These are phyloP conservation scores for Boletellus ananiceps DNA, from an alignment of 768 basidiomycete species.

Conservation along the genomic window DNA sequence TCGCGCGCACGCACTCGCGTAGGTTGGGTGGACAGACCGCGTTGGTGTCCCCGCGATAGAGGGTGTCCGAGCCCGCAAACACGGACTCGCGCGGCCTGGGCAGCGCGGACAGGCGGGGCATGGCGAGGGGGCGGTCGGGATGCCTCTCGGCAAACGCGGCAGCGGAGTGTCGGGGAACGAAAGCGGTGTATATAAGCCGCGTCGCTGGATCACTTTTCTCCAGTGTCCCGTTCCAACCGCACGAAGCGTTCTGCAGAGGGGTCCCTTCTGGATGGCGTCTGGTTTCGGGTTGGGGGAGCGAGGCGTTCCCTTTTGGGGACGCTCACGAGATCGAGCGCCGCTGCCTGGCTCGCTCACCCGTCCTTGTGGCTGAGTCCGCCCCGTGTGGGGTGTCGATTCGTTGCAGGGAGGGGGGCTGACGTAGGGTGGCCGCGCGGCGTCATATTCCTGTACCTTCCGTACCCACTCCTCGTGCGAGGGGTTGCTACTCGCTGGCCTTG, in stretches of 20 bases:
- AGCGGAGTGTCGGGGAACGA: conserved; percentile 23
- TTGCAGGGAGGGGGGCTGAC: conserved; percentile 38
- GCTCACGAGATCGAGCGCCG: conserved; percentile 49
- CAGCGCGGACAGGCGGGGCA: conserved; percentile 46
- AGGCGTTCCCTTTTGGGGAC: conserved; percentile 49
- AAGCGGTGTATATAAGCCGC: background rate
- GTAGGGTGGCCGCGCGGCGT: conserved; percentile 48
- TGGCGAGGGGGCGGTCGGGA: conserved; percentile 4
- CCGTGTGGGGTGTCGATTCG: conserved; percentile 50
- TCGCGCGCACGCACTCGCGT: conserved; percentile 68
- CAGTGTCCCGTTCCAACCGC: conserved; percentile 63
- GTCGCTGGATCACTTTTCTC: conserved; percentile 13
- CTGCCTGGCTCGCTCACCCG: conserved; percentile 33
- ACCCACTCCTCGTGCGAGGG: conserved; percentile 35
- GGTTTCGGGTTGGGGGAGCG: conserved; percentile 76
- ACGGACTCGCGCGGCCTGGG: conserved; percentile 57
- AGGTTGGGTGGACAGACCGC: conserved; percentile 68
- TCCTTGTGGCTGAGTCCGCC: conserved; percentile 44
- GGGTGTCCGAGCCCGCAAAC: conserved; percentile 61
- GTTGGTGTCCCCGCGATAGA: conserved; percentile 60
- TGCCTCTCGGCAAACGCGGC: conserved; percentile 10
- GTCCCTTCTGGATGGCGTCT: conserved; percentile 49
- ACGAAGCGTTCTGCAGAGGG: conserved; percentile 56
- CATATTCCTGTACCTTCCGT: conserved; percentile 83
- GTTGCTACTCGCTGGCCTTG: conserved; percentile 58